Base-by-base conservation (phyloP, 345 rosid species). In the Gossypioides kirkii region DNA sequence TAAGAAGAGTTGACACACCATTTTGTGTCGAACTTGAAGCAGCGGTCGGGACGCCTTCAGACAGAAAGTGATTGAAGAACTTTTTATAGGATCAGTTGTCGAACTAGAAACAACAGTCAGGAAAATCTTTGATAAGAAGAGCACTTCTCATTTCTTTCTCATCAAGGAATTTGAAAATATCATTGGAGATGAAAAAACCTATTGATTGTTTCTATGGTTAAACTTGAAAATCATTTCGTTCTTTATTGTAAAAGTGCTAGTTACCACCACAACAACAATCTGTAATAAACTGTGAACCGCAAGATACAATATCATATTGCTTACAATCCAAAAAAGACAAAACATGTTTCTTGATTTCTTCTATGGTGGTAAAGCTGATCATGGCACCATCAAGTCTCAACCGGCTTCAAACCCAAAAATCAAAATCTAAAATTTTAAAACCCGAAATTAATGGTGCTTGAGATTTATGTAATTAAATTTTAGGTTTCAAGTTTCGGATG, bases 121-220 rank as follows among this genome's bases (percentile, higher is more conserved):
- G n/a, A 26, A 43, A 8, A 43, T 43, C 47, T 43, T 10, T 10
- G 47, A 10, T 43, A 43, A 0, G 36, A 13, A 12, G 13, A 20
- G 17, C 38, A 32, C 38, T 32, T 32, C 7, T 10, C 4, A 0
- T 50, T 52, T 69, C 47, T 52, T 41, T 47, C 22, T 58, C 54
- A 5, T 58, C 74, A 25, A 58, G 22, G 13, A 41, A 71, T 17
- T 52, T 71, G 23, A 71, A 16, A 58, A 71, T 45, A 42, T 71
- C 74, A 42, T 55, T 38, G 3, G 13, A 55, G 8, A 71, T 50
- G 2, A 55, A 11, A 12, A 20, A 55, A 20, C 65, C 65, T 22
- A 0, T 42, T 2, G 7, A 9, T 23, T 1, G 12, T 11, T 43
- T 58, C 55, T 36, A 56, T 71, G 74, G 10, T 25, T 38, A 32